A percentile compares a stretch with the other conserved stretches of the same genome.
phyloP scores from a whole-genome alignment of 176 grass and related monocot genomes.

The Carex cristatella region DNA sequence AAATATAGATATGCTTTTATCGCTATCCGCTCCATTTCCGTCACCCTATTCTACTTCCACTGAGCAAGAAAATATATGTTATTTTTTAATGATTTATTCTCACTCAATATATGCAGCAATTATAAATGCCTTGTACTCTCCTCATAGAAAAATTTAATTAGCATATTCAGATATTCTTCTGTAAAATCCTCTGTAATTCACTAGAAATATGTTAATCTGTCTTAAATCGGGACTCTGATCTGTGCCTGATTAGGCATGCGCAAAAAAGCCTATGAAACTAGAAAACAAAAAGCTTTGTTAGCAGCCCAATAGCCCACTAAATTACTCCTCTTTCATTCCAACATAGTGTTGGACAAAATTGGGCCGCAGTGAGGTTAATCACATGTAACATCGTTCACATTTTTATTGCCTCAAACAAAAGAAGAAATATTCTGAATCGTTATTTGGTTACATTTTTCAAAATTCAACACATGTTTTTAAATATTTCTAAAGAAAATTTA shows the following conservation, averaged over 20 bases:
- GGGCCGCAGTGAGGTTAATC: neutral
- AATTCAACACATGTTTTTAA: no score
- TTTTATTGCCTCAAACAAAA: no score
- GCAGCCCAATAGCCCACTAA: neutral
- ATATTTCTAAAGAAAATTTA: no score
- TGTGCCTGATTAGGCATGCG: neutral
- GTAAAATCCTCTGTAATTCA: neutral
- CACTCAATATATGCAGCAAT: neutral
- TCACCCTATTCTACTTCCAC: no score
- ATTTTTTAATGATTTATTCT: neutral
- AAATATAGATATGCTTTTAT: no score
- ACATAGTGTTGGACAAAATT: neutral
- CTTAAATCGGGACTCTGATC: neutral
- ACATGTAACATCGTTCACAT: no score
- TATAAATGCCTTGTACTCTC: neutral
- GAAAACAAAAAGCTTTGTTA: neutral
- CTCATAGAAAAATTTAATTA: neutral
- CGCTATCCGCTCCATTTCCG: no score
- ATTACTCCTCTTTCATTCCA: neutral
- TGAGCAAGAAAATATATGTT: no score
- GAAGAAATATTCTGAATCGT: no score
- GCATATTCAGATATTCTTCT: neutral
- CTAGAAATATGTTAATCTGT: neutral
- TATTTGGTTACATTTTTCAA: no score
- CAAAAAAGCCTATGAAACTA: neutral